These are phyloP conservation scores for Phytomonas francai DNA, from an alignment of 208 protist genomes.

Conservation along the genomic window DNA sequence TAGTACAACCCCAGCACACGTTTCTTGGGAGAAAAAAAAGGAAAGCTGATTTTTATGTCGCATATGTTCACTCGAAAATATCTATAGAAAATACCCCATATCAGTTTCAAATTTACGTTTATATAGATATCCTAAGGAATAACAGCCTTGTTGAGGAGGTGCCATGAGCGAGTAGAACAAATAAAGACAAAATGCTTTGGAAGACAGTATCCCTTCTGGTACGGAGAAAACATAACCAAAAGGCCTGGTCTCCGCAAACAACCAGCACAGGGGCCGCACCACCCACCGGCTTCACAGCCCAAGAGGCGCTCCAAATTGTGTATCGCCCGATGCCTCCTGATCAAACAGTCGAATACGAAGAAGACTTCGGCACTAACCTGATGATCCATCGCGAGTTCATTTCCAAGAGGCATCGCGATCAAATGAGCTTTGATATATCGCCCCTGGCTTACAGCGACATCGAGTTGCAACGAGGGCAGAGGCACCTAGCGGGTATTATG, in stretches of 20 bases:
- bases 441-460: conserved; percentile 68
- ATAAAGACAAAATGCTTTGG: conserved; percentile 18
- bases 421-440: conserved; percentile 47
- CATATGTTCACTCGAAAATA: background rate
- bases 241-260: conserved; percentile 67
- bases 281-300: conserved; percentile 55
- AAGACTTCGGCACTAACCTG: conserved; percentile 78
- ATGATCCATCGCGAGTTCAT: conserved; percentile 86
- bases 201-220: conserved; percentile 11
- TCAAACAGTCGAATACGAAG: conserved; percentile 81
- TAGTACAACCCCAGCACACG: background rate
- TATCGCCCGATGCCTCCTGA: conserved; percentile 75
- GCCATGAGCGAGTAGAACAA: background rate
- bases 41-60: background rate
- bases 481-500: conserved; percentile 68
- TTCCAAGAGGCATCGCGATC: conserved; percentile 45
- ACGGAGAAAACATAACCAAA: conserved; percentile 60
- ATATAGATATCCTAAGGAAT: background rate
- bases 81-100: background rate
- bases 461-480: conserved; percentile 44
- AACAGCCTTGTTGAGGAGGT: background rate
- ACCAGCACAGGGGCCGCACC: conserved; percentile 53
- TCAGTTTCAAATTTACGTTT: background rate
- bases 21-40: background rate
- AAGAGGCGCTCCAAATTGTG: conserved; percentile 71